A percentile compares a stretch with the other conserved stretches of the same genome.
phyloP scores from a whole-genome alignment of 192 early-diverging fungal genomes.

The Linderina pennispora region DNA sequence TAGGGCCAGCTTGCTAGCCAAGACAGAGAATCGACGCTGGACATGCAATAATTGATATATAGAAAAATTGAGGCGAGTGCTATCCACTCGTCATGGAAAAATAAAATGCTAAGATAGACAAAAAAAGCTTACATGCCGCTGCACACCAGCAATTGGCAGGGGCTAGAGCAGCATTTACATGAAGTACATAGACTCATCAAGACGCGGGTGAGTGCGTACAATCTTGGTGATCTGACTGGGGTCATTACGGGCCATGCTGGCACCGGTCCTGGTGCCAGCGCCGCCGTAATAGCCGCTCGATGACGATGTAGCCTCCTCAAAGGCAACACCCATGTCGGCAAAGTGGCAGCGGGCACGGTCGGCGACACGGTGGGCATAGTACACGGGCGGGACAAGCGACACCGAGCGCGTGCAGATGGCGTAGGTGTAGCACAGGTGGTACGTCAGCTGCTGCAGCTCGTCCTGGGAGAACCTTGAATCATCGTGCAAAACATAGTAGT shows the following conservation, averaged over 20 bases:
- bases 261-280: neutral
- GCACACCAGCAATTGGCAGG: too few relatives aligned
- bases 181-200: slow-evolving; percentile 8
- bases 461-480: slow-evolving; percentile 78
- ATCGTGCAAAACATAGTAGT: slow-evolving; percentile 87
- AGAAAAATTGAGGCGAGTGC: too few relatives aligned
- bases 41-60: too few relatives aligned
- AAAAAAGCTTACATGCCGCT: too few relatives aligned
- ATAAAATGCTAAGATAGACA: too few relatives aligned
- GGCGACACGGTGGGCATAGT: slow-evolving; percentile 91
- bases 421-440: slow-evolving; percentile 85
- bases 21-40: too few relatives aligned
- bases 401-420: slow-evolving; percentile 83
- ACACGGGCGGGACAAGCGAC: slow-evolving; percentile 81
- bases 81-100: too few relatives aligned
- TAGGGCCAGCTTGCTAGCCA: too few relatives aligned
- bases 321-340: slow-evolving; percentile 28
- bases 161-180: too few relatives aligned
- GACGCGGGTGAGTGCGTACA: neutral
- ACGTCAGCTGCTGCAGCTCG: slow-evolving; percentile 78
- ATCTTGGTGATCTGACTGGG: too few relatives aligned
- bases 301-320: slow-evolving; percentile 32
- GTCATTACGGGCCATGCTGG: neutral
- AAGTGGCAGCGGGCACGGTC: slow-evolving; percentile 79
- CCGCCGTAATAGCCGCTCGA: slow-evolving; percentile 28